Evolutionary conservation across 352 stramenopile genomes (phyloP).

Genomic region (Plasmopara viticola): DNA sequence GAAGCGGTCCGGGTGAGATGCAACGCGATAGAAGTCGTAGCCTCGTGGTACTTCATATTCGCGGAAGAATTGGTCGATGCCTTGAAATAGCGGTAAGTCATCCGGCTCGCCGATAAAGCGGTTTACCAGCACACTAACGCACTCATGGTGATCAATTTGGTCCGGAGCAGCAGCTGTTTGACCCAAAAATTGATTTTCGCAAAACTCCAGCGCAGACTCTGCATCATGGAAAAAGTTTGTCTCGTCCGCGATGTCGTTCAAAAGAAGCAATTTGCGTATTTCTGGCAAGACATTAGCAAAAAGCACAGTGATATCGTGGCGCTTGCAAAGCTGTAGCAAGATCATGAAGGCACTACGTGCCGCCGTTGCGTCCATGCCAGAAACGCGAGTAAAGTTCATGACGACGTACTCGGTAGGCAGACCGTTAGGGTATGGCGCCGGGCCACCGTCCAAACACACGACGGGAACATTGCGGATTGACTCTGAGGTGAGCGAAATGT

Average conservation of each 20-base stretch:
- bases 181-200: conserved; percentile 59
- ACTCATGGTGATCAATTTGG: conserved; percentile 33
- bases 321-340: conserved; percentile 72
- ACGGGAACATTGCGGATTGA: conserved; percentile 48
- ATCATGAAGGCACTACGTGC: conserved; percentile 81
- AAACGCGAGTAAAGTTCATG: conserved; percentile 84
- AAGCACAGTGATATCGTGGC: conserved; percentile 55
- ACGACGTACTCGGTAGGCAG: conserved; percentile 82
- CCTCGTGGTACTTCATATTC: conserved; percentile 46
- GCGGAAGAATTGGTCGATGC: conserved; percentile 58
- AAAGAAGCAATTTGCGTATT: conserved; percentile 51
- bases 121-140: conserved; percentile 62
- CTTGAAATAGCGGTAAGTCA: conserved; percentile 54
- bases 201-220: conserved; percentile 70
- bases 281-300: conserved; percentile 67
- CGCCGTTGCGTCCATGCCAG: conserved; percentile 84
- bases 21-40: conserved; percentile 72
- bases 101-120: conserved; percentile 76
- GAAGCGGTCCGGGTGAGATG: conserved; percentile 54
- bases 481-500: conserved; percentile 46
- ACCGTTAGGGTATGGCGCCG: conserved; percentile 33
- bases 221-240: conserved; percentile 61
- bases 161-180: conserved; percentile 28
- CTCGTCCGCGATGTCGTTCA: conserved; percentile 73
- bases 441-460: conserved; percentile 65